A percentile compares a stretch with the other conserved stretches of the same genome.
Evolutionary conservation across 2,329 filamentous ascomycete genomes (phyloP).

Genomic region (Esteya vermicola): DNA sequence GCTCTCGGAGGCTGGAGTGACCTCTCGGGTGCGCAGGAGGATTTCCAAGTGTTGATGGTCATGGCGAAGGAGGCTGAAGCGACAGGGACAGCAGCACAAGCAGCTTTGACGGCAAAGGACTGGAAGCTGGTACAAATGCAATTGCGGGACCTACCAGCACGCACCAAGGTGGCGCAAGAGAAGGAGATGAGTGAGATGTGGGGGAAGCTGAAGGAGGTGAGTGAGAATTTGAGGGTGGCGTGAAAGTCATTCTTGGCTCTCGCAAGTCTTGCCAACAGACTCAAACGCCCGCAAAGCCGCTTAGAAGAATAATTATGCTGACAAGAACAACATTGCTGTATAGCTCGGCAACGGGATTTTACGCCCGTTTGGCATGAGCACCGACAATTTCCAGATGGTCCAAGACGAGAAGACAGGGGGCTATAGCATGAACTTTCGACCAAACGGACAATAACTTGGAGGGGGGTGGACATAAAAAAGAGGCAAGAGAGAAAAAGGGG

Average conservation of each 20-base stretch:
- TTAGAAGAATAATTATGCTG: too few species aligned
- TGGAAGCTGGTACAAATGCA: slow-evolving; percentile 52
- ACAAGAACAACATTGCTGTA: too few species aligned
- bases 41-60: slow-evolving; percentile 66
- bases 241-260: too few species aligned
- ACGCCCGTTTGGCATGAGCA: slow-evolving; percentile 86
- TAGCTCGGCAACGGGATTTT: slow-evolving; percentile 79
- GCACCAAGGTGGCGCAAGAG: slow-evolving; percentile 66
- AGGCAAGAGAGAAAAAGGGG: not conserved
- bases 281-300: too few species aligned
- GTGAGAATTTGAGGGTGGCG: slow-evolving; percentile 16
- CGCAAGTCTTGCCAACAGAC: too few species aligned
- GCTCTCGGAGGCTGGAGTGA: slow-evolving; percentile 66
- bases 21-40: slow-evolving; percentile 61
- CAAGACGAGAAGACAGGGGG: slow-evolving; percentile 82
- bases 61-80: too few species aligned
- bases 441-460: not conserved
- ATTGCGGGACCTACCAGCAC: slow-evolving; percentile 49
- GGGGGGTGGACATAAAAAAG: not conserved
- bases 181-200: slow-evolving; percentile 93
- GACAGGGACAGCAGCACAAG: slow-evolving; percentile 20
- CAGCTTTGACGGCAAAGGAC: slow-evolving; percentile 51
- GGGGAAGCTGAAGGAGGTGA: slow-evolving; percentile 76
- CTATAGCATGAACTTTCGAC: slow-evolving; percentile 81
- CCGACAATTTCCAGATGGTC: slow-evolving; percentile 86